Base-by-base conservation (phyloP, 306 rosid genomes). In the Fragaria ananassa region DNA sequence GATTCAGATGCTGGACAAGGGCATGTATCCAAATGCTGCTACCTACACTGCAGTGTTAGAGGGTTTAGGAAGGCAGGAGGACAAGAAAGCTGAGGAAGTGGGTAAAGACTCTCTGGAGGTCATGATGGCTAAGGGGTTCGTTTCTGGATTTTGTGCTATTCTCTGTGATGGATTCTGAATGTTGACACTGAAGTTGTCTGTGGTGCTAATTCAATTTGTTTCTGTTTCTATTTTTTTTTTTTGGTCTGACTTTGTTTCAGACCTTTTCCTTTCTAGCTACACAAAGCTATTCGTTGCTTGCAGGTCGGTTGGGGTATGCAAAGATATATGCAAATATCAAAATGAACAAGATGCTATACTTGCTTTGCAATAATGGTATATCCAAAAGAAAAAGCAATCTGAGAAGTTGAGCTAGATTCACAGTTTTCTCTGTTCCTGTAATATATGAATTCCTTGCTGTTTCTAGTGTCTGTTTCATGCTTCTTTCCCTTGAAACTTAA, bases 1-100 rank as follows among this genome's bases (percentile, higher is more conserved):
- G 66, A 47, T 89, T 81, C 91, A 93, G 60, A 90, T 90, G 93
- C 74, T 87, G 85, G 88, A 75, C 1, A 93, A 83, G 70, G 94
- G 91, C 14, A 86, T 89, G 91, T 63, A 34, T 23, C 96, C 96
- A 14, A 89, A 85, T 81, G 96, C 89, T 6, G 69, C 76, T 56
- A 81, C 86, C 1, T 93, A 89, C 31, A 76, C 80, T 3, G 85
- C 84, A 0, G 87, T 89, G 47, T 86, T 93, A 45, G 93, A 87
- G 83, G 88, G 81, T 0, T 75, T 93, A 77, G 85, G 68, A 2
- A 83, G 68, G 73, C 88, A 46, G n/a, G 46, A 37, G 44, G 77
- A 74, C 50, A 85, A 78, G 63, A 44, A 69, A 6, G 15, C 15
- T 58, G 46, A 31, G 60, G 90, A 71, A 8, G 93, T 86, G 74